Conservation (phyloP, 2,329 filamentous ascomycete species). For the Mycosphaerella sp. region DNA sequence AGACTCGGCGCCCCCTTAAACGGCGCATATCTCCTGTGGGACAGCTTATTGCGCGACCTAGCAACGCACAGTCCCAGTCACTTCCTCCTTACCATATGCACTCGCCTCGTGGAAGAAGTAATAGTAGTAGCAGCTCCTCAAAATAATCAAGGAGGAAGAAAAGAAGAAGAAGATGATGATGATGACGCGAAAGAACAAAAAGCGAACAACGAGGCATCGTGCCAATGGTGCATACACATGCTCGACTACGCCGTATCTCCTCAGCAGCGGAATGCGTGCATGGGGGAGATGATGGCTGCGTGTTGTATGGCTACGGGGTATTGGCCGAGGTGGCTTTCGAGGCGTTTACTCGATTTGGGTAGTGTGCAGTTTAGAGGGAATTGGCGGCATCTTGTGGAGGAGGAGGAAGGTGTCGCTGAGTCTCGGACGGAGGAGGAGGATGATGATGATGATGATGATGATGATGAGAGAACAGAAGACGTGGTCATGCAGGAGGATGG, state of each 20-base stretch:
- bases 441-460: constrained; percentile 9
- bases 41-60: constrained; percentile 36
- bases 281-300: constrained; percentile 21
- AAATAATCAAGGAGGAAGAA: too few relatives aligned
- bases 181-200: constrained; percentile 8
- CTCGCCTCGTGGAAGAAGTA: constrained; percentile 36
- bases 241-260: constrained; percentile 30
- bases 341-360: constrained; percentile 27
- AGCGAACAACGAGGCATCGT: constrained; percentile 38
- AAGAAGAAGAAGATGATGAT: constrained; percentile 15
- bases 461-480: constrained; percentile 8
- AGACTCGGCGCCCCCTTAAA: constrained; percentile 34
- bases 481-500: constrained; percentile 5
- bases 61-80: constrained; percentile 26
- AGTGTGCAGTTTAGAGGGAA: constrained; percentile 23
- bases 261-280: constrained; percentile 5
- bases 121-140: too few relatives aligned
- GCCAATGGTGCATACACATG: constrained; percentile 47
- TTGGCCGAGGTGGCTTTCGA: constrained; percentile 36
- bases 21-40: constrained; percentile 43
- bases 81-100: constrained; percentile 37
- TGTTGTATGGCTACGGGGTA: constrained; percentile 36
- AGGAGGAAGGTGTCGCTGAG: too few relatives aligned
- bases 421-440: too few relatives aligned
- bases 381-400: constrained; percentile 33